Base-by-base conservation (phyloP, 2,329 filamentous ascomycete genomes). In the Blastomyces gilchristii region DNA sequence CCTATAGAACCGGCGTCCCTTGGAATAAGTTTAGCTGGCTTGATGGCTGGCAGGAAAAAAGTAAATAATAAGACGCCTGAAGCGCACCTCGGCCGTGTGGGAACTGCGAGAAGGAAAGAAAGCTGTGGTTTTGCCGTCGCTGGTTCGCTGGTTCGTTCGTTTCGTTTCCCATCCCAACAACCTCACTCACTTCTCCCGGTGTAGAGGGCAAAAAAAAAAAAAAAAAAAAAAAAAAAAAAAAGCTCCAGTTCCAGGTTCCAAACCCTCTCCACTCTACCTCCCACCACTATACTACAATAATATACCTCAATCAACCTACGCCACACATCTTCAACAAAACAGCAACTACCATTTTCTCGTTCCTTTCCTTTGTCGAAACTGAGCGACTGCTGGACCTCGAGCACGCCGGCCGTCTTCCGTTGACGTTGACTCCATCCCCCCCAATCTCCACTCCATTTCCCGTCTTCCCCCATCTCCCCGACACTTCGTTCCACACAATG, bases 401-500 rank as follows among this genome's bases (percentile, higher is more conserved):
- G 14, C 47, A 50, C 8, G 22, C n/a, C 22, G 47, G 47, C 47
- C 31, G 14, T 54, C 22, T 52, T 31, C 57, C 22, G 0, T 22
- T 41, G 18, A 12, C 39, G 31, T 9, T 22, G n/a, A 22, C 43
- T 18, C 11, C 58, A 14, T n/a, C 41, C 28, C 56, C 39, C 59
- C 64, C n/a, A 22, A 63, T 62, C 66, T 66, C 66, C 65, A 69
- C 60, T 61, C 61, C 64, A 66, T 52, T 50, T 50, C 22, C 47
- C 47, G 3, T 28, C 3, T 8, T 60, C 60, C 83, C 63, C 65
- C 66, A 69, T 70, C 68, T 69, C 68, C 69, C 68, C 69, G 67
- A 64, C 67, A 67, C 69, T 64, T 66, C 63, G 64, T 60, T 64
- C 60, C 60, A 75, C 76, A 78, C 83, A 83, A 97, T 97, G 92